Evolutionary conservation across 1,139 yeast genomes (phyloP), one percentile per base, ranked within the genome.

Genomic region (Kodamaea sp.): DNA sequence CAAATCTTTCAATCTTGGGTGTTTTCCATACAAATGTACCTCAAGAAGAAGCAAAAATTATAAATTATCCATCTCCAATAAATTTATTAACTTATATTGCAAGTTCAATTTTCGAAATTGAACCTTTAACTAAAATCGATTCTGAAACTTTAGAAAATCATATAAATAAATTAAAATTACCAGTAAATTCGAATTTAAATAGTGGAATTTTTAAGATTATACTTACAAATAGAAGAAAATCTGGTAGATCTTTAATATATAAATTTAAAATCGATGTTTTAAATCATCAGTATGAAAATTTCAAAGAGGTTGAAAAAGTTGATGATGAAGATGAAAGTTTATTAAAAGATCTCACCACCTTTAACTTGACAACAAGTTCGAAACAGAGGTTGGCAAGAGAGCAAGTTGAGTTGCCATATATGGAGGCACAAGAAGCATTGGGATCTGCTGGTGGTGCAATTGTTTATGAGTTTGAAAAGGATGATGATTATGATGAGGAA

Each of bases 401-500:
- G 27, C 82, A 84, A 48, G 96, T 92, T 3, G 95, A 85, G 35
- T 67, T 92, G 45, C 98, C 98, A 10, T 92, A 73, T 57, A 65
- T 90, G 68, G 86, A 85, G 52, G 97, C 97, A 0, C 97, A 90
- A 57, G 70, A 75, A 37, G 73, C 75, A 24, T 69, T 84, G 43
- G 94, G 89, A 4, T 87, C 92, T 24, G 55, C 63, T 20, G 95
- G 96, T 29, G 78, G 78, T 8, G 97, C 98, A 1, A 90, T 92
- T 52, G 95, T 92, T 8, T 92, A 90, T 56, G 94, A 90, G 56
- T 90, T 81, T 56, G 95, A 86, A 53, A 78, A 78, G 52, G 84
- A 79, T 48, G 84, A 90, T 58, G 97, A 90, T 57, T 90, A 89
- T 51, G 97, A 92, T 56, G 97, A 92, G 60, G 97, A 92, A 50